phyloP scores from a whole-genome alignment of 2,329 filamentous ascomycete species.

The Cryphonectria japonica region DNA sequence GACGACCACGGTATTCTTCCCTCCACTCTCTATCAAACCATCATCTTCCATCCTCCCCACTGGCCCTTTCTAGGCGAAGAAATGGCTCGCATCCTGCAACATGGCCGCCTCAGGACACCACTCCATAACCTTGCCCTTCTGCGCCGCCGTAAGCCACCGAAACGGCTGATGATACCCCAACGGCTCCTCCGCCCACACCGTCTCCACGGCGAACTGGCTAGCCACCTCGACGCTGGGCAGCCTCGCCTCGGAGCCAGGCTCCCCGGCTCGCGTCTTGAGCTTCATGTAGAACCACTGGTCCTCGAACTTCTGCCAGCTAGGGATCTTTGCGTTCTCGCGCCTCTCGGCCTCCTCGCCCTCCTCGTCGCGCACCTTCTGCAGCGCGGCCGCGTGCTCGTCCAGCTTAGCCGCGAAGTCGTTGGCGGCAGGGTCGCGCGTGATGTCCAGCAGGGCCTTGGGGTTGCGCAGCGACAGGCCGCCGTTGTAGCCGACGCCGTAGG shows the following conservation, averaged over 20 bases:
- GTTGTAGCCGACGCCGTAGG: slow-evolving; percentile 36
- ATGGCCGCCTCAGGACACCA: slow-evolving; percentile 39
- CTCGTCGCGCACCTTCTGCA: not conserved
- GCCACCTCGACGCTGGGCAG: slow-evolving; percentile 34
- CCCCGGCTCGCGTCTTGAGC: slow-evolving; percentile 38
- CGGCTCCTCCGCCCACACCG: slow-evolving; percentile 33
- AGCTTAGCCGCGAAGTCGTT: slow-evolving; percentile 21
- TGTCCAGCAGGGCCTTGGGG: slow-evolving; percentile 33
- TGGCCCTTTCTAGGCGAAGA: slow-evolving; percentile 8
- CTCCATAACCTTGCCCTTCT: slow-evolving; percentile 35
- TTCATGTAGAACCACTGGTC: slow-evolving; percentile 37
- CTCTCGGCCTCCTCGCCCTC: not conserved
- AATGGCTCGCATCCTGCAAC: slow-evolving; percentile 28
- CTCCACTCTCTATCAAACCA: not conserved
- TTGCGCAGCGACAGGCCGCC: slow-evolving; percentile 41
- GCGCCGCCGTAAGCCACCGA: slow-evolving; percentile 27
- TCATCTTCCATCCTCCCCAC: too few relatives aligned
- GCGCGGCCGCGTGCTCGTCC: not conserved
- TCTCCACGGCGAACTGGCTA: slow-evolving; percentile 35
- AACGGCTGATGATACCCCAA: slow-evolving; percentile 37
- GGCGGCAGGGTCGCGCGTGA: slow-evolving; percentile 26
- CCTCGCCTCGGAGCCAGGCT: not conserved
- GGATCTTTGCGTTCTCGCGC: not conserved
- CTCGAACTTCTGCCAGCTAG: slow-evolving; percentile 31
- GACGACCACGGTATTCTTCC: not conserved